Evolutionary conservation across 768 basidiomycete genomes (phyloP).

Genomic region (Astraeus odoratus): DNA sequence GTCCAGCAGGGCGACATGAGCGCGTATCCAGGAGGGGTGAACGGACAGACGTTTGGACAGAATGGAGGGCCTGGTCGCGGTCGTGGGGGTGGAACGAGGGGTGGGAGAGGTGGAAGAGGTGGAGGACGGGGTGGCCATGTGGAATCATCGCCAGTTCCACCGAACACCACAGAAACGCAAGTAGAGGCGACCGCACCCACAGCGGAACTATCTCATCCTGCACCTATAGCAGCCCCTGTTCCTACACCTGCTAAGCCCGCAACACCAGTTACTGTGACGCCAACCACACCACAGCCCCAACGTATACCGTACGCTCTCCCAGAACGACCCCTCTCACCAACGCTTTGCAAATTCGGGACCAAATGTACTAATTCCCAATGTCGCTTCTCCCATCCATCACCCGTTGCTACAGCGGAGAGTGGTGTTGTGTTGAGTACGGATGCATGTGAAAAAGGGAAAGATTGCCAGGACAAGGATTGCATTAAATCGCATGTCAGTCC

Average conservation of each 20-base stretch:
- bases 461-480: constrained; percentile 93
- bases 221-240: constrained; percentile 20
- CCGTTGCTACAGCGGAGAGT: constrained; percentile 92
- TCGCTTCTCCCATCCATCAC: constrained; percentile 90
- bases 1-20: constrained; percentile 49
- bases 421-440: constrained; percentile 94
- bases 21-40: constrained; percentile 33
- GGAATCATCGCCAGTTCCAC: constrained; percentile 18
- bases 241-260: constrained; percentile 16
- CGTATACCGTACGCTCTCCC: constrained; percentile 51
- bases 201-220: constrained; percentile 1
- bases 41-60: constrained; percentile 17
- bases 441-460: constrained; percentile 80
- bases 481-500: constrained; percentile 88
- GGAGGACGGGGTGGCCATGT: constrained; percentile 42
- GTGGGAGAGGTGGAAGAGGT: constrained; percentile 23
- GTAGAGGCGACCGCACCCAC: constrained; percentile 12
- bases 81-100: constrained; percentile 29
- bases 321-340: constrained; percentile 80
- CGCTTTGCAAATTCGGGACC: constrained; percentile 86
- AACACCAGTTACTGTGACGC: constrained; percentile 13
- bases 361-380: constrained; percentile 91
- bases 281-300: constrained; percentile 14
- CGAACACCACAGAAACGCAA: constrained; percentile 13
- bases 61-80: constrained; percentile 7